phyloP scores from a whole-genome alignment of 768 basidiomycete species.

The Tulasnella sp. region DNA sequence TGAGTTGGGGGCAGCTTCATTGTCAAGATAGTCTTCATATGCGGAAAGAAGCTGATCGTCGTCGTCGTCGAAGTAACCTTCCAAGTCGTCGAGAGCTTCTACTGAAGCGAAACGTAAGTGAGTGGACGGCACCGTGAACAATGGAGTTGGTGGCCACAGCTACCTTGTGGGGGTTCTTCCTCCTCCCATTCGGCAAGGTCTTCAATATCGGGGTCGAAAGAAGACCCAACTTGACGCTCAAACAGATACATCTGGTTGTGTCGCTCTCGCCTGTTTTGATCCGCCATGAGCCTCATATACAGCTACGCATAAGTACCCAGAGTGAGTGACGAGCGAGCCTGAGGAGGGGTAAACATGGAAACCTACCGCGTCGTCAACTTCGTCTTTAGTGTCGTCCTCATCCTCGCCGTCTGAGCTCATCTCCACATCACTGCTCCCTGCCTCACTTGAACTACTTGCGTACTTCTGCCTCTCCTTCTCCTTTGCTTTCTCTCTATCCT shows the following conservation, averaged over 20 bases:
- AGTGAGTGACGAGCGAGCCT: background rate
- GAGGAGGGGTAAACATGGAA: background rate
- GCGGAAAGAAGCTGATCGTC: conserved; percentile 16
- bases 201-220: conserved; percentile 27
- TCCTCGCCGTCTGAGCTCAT: conserved; percentile 18
- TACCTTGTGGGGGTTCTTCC: background rate
- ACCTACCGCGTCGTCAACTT: conserved; percentile 21
- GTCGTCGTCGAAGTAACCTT: conserved; percentile 14
- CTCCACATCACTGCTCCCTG: conserved; percentile 21
- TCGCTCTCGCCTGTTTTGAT: conserved; percentile 15
- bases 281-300: conserved; percentile 17
- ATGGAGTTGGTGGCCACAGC: background rate
- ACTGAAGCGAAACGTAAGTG: background rate
- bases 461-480: background rate
- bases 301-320: background rate
- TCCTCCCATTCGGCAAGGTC: conserved; percentile 24
- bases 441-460: background rate
- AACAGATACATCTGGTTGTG: conserved; percentile 15
- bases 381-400: conserved; percentile 20
- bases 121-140: background rate
- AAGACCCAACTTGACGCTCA: conserved; percentile 22
- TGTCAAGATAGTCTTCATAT: conserved; percentile 15
- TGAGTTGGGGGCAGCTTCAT: background rate
- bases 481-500: conserved; percentile 17
- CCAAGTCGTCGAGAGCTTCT: background rate